A percentile compares a stretch with the other conserved stretches of the same genome.
Conservation (phyloP, 441 rosid genomes). For the Erodium chrysanthum region DNA sequence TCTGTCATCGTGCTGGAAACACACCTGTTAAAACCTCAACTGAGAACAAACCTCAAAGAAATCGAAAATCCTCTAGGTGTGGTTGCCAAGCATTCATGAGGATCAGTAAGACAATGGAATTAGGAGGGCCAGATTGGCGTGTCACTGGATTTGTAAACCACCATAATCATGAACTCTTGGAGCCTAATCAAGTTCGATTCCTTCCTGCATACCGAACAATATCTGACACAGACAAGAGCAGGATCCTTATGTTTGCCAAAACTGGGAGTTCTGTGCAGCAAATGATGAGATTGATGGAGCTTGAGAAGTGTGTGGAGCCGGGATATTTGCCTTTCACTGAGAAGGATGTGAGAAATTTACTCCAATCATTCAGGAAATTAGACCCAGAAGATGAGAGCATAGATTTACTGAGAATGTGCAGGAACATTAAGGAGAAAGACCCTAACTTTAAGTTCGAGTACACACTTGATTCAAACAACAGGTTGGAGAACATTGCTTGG, state of each 20-base stretch:
- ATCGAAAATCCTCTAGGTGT: slow-evolving; percentile 80
- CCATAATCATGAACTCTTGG: slow-evolving; percentile 84
- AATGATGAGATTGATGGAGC: slow-evolving; percentile 98
- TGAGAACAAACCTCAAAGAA: slow-evolving; percentile 76
- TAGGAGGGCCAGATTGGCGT: slow-evolving; percentile 82
- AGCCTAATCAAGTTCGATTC: slow-evolving; percentile 86
- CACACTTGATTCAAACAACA: slow-evolving; percentile 51
- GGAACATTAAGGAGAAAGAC: slow-evolving; percentile 81
- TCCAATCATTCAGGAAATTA: slow-evolving; percentile 72
- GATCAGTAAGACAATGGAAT: slow-evolving; percentile 65
- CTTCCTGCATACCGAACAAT: slow-evolving; percentile 93
- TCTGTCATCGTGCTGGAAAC: slow-evolving; percentile 97
- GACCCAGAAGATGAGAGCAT: slow-evolving; percentile 83
- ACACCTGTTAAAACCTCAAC: slow-evolving; percentile 63
- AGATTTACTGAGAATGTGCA: slow-evolving; percentile 81
- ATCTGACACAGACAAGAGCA: slow-evolving; percentile 82
- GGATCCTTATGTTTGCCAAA: slow-evolving; percentile 90
- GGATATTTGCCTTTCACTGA: slow-evolving; percentile 92
- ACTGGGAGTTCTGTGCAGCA: slow-evolving; percentile 93
- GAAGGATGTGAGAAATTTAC: slow-evolving; percentile 89
- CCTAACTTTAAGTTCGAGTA: slow-evolving; percentile 79
- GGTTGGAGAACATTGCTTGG: slow-evolving; percentile 88
- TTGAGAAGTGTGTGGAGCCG: slow-evolving; percentile 87
- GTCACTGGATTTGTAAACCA: slow-evolving; percentile 81
- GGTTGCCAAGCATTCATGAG: slow-evolving; percentile 89